A percentile compares a stretch with the other conserved stretches of the same genome.
Conservation (phyloP, 2,329 filamentous ascomycete genomes). For the Penicillium sp. region DNA sequence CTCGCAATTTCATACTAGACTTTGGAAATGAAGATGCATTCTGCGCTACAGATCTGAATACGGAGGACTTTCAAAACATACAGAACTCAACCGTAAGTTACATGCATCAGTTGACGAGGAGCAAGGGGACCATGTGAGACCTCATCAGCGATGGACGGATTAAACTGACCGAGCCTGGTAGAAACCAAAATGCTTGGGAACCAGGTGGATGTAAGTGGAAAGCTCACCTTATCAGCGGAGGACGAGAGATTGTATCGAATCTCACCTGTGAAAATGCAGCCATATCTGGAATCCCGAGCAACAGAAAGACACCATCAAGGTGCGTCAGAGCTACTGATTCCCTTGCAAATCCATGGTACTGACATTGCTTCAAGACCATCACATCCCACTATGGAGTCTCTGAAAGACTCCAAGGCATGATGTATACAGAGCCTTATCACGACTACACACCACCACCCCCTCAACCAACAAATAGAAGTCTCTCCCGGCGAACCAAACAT, state of each 20-base stretch:
- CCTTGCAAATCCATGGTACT: slow-evolving; percentile 1
- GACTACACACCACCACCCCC: slow-evolving; percentile 17
- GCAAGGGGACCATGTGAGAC: neutral
- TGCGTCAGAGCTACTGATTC: slow-evolving; percentile 13
- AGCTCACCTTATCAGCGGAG: neutral
- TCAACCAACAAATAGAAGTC: slow-evolving; percentile 9
- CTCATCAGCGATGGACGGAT: neutral
- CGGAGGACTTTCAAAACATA: slow-evolving; percentile 30
- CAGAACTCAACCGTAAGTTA: slow-evolving; percentile 29
- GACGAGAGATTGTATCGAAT: neutral
- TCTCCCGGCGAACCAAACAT: neutral
- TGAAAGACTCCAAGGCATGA: slow-evolving; percentile 57
- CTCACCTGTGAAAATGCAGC: slow-evolving; percentile 31
- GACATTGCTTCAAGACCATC: slow-evolving; percentile 35
- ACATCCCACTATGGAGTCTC: slow-evolving; percentile 63
- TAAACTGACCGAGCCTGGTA: slow-evolving; percentile 16
- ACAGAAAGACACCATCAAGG: slow-evolving; percentile 52
- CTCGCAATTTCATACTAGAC: slow-evolving; percentile 40
- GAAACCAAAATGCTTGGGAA: slow-evolving; percentile 46
- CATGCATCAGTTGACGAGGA: neutral
- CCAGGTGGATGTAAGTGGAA: slow-evolving; percentile 62
- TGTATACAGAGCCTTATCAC: slow-evolving; percentile 51
- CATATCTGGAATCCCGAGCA: slow-evolving; percentile 65
- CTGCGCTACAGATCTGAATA: slow-evolving; percentile 34
- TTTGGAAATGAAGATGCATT: slow-evolving; percentile 40